A percentile compares a stretch with the other conserved stretches of the same genome.
Conservation (phyloP, 2,329 filamentous ascomycete genomes). For the Neofusicoccum umdonicola region DNA sequence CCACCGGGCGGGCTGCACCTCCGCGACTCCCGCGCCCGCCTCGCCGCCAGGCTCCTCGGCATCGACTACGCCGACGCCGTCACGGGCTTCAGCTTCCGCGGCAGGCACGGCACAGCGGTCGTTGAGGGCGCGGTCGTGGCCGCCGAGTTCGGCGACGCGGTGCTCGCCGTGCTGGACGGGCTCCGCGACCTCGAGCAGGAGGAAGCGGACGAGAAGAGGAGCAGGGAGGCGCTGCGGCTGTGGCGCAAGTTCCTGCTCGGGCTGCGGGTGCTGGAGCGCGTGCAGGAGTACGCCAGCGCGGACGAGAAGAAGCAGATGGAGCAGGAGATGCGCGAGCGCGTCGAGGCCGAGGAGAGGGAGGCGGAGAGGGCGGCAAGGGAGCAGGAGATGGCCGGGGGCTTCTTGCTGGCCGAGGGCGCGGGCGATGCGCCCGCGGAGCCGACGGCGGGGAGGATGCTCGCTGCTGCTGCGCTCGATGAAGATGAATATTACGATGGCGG, state of each 20-base stretch:
- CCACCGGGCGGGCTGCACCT: conserved; percentile 60
- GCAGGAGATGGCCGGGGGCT: conserved; percentile 32
- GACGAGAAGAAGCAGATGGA: conserved; percentile 23
- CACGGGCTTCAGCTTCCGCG: conserved; percentile 84
- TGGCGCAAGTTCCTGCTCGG: conserved; percentile 63
- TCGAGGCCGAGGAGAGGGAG: conserved; percentile 18
- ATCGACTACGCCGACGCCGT: conserved; percentile 89
- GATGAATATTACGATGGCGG: conserved; percentile 6
- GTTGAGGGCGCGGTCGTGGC: conserved; percentile 76
- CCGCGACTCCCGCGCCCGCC: conserved; percentile 57
- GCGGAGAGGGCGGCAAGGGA: conserved; percentile 17
- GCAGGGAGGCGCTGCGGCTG: conserved; percentile 49
- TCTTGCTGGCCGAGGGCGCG: conserved; percentile 49
- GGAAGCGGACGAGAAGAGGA: conserved; percentile 57
- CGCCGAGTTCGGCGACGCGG: conserved; percentile 66
- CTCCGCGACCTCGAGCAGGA: conserved; percentile 66
- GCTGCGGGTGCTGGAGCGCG: conserved; percentile 68
- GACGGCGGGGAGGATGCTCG: conserved; percentile 16
- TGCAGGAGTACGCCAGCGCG: conserved; percentile 55
- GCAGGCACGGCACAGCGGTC: conserved; percentile 80
- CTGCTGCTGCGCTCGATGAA: not conserved
- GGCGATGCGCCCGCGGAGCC: conserved; percentile 43
- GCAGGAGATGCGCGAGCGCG: conserved; percentile 23
- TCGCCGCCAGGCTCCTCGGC: conserved; percentile 71
- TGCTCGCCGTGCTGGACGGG: conserved; percentile 66